Evolutionary conservation across 768 basidiomycete species (phyloP).

Genomic region (Boletellus emodensis): DNA sequence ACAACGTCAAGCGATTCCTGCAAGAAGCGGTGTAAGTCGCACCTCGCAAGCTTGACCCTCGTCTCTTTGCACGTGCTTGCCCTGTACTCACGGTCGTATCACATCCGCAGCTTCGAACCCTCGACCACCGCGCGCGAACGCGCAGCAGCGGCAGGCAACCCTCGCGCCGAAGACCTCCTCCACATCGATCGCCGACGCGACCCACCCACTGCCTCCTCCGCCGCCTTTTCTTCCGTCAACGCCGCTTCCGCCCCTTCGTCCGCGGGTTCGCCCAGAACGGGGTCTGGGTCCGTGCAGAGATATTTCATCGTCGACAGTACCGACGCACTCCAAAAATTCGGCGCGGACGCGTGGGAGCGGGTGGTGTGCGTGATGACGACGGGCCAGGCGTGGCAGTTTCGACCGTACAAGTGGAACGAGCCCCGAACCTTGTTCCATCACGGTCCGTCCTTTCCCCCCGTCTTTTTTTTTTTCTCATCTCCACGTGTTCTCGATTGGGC

Average conservation of each 20-base stretch:
- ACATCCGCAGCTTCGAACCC: constrained; percentile 59
- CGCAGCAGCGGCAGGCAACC: constrained; percentile 64
- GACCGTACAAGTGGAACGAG: constrained; percentile 95
- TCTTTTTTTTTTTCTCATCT: too few species aligned
- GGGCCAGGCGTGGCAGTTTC: constrained; percentile 97
- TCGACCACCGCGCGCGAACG: constrained; percentile 72
- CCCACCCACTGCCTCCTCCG: constrained; percentile 25
- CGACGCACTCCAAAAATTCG: constrained; percentile 90
- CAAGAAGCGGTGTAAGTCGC: constrained; percentile 74
- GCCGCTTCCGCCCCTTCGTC: constrained; percentile 1
- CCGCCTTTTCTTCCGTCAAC: constrained; percentile 10
- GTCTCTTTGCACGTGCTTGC: neutral
- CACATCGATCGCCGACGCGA: constrained; percentile 86
- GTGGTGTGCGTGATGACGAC: constrained; percentile 98
- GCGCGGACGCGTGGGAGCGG: constrained; percentile 91
- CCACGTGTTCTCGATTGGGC: neutral
- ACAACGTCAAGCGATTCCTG: constrained; percentile 92
- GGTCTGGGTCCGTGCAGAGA: constrained; percentile 38
- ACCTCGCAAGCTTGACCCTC: neutral
- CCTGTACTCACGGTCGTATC: neutral
- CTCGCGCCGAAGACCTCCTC: constrained; percentile 77
- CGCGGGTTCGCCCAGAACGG: constrained; percentile 23
- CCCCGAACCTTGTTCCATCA: constrained; percentile 91
- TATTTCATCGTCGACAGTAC: constrained; percentile 92
- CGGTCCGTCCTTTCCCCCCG: constrained; percentile 43